phyloP scores from a whole-genome alignment of 768 basidiomycete species.

The Gyrodon lividus region DNA sequence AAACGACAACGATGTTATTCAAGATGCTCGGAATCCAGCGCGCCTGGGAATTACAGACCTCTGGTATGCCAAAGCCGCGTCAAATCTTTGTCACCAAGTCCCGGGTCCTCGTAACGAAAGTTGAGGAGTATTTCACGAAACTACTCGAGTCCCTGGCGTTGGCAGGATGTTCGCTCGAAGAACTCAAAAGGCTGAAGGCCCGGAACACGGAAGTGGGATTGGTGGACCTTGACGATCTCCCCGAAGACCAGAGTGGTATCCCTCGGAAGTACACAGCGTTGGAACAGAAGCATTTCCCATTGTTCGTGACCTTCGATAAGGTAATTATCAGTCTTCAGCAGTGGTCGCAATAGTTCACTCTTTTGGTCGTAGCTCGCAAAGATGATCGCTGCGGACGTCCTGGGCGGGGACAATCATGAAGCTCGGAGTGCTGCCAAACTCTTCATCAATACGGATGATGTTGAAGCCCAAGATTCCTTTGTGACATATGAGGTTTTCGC shows the following conservation, averaged over 20 bases:
- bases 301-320: constrained; percentile 66
- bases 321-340: constrained; percentile 33
- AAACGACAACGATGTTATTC: constrained; percentile 76
- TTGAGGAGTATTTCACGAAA: constrained; percentile 63
- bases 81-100: constrained; percentile 78
- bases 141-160: constrained; percentile 45
- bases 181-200: constrained; percentile 34
- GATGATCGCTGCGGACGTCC: constrained; percentile 28
- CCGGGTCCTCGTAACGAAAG: constrained; percentile 60
- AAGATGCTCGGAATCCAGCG: constrained; percentile 71
- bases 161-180: constrained; percentile 35
- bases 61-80: constrained; percentile 46
- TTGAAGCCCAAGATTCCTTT: constrained; percentile 20
- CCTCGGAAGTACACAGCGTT: constrained; percentile 56
- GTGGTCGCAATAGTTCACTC: background rate
- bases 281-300: constrained; percentile 60
- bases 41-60: constrained; percentile 40
- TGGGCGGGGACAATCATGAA: constrained; percentile 4
- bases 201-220: constrained; percentile 26
- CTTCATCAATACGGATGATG: constrained; percentile 17
- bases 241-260: constrained; percentile 20
- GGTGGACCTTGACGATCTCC: constrained; percentile 39
- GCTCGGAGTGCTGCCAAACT: constrained; percentile 5
- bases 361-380: constrained; percentile 15
- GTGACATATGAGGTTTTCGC: constrained; percentile 51